Evolutionary conservation across 192 early-diverging fungal species (phyloP).

Genomic region (Backusella tarrabulga): DNA sequence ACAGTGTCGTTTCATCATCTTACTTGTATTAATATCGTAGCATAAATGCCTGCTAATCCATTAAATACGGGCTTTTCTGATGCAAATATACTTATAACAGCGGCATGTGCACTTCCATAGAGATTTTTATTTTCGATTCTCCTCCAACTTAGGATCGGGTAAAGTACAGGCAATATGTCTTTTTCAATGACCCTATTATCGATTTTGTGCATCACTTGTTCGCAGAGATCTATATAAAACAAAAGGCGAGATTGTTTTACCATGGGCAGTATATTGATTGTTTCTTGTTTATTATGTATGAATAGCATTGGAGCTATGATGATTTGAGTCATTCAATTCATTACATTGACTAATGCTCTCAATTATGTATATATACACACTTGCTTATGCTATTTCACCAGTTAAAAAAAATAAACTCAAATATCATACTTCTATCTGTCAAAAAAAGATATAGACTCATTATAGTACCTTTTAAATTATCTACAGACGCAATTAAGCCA

Average conservation of each 20-base stretch:
- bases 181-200: conserved; percentile 44
- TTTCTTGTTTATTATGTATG: neutral
- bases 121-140: conserved; percentile 37
- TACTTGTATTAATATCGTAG: conserved; percentile 41
- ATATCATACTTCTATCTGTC: no score
- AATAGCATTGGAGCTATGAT: neutral
- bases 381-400: no score
- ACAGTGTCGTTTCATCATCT: neutral
- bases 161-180: conserved; percentile 42
- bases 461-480: no score
- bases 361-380: no score
- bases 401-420: no score
- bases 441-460: no score
- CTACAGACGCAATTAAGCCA: neutral
- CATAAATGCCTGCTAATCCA: conserved; percentile 45
- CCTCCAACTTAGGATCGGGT: conserved; percentile 31
- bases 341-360: no score
- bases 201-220: conserved; percentile 41
- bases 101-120: conserved; percentile 49
- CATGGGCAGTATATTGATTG: conserved; percentile 7
- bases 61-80: conserved; percentile 41
- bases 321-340: neutral
- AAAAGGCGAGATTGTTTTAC: conserved; percentile 36
- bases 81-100: conserved; percentile 44
- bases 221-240: conserved; percentile 45